phyloP scores from a whole-genome alignment of 2,329 filamentous ascomycete genomes.

The Paramyrothecium roridum region DNA sequence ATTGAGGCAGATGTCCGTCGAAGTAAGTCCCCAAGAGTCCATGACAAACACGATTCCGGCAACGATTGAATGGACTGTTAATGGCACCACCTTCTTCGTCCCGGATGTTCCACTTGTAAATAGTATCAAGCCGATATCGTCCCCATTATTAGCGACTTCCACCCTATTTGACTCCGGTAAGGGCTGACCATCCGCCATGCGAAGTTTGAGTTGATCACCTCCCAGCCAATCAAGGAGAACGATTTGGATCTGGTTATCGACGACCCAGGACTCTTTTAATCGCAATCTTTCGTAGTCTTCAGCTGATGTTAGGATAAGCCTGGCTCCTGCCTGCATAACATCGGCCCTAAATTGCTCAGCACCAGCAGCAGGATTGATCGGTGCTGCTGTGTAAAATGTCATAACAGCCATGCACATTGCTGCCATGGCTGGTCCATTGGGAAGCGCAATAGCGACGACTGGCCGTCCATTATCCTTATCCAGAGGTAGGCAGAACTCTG shows the following conservation, averaged over 20 bases:
- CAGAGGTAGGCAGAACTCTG: conserved; percentile 26
- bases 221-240: conserved; percentile 33
- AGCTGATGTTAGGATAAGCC: conserved; percentile 40
- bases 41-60: conserved; percentile 49
- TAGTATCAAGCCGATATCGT: conserved; percentile 48
- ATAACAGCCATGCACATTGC: conserved; percentile 45
- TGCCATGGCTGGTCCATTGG: conserved; percentile 52
- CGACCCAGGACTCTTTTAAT: conserved; percentile 25
- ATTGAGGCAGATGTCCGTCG: conserved; percentile 49
- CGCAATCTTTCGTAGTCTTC: conserved; percentile 36
- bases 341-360: conserved; percentile 48
- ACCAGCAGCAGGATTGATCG: conserved; percentile 46
- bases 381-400: conserved; percentile 48
- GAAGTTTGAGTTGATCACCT: conserved; percentile 31
- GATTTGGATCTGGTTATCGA: conserved; percentile 30
- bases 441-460: conserved; percentile 46
- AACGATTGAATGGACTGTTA: conserved; percentile 47
- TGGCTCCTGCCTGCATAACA: conserved; percentile 42
- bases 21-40: conserved; percentile 47
- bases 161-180: conserved; percentile 2
- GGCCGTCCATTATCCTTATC: conserved; percentile 25
- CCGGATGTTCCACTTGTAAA: conserved; percentile 58
- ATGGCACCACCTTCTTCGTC: conserved; percentile 56
- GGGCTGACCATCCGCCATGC: conserved; percentile 7
- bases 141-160: conserved; percentile 32